These are phyloP conservation scores for Pseudogymnoascus sp. DNA, from an alignment of 2,329 filamentous ascomycete species.

Conservation along the genomic window DNA sequence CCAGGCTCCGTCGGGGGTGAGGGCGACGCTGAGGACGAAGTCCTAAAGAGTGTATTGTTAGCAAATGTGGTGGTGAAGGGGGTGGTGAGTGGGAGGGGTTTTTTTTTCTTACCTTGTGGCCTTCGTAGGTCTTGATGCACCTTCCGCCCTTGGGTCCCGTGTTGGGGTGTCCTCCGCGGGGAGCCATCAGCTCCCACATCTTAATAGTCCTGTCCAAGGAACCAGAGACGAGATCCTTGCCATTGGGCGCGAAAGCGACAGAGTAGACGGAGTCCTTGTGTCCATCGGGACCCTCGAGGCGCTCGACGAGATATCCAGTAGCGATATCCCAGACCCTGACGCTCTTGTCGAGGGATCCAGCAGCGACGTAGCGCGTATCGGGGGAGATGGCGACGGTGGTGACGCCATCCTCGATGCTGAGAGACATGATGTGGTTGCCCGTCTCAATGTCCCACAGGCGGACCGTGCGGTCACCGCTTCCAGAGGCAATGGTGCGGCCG, in stretches of 20 bases:
- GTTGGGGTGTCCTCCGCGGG: conserved; percentile 56
- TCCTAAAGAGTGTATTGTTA: conserved; percentile 47
- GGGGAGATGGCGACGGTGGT: conserved; percentile 97
- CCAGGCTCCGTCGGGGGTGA: conserved; percentile 91
- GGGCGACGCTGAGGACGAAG: conserved; percentile 90
- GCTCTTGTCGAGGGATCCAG: conserved; percentile 93
- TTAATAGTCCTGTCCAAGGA: conserved; percentile 98
- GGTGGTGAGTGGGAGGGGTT: background rate
- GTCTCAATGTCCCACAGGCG: conserved; percentile 93
- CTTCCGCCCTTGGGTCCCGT: conserved; percentile 74
- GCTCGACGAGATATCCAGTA: conserved; percentile 77
- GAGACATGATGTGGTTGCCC: conserved; percentile 70
- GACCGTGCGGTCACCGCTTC: conserved; percentile 88
- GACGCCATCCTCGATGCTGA: conserved; percentile 92
- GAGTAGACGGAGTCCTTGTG: conserved; percentile 97
- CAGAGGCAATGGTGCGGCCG: conserved; percentile 88
- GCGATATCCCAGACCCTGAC: conserved; percentile 94
- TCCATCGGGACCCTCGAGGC: conserved; percentile 84
- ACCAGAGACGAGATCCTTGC: conserved; percentile 86
- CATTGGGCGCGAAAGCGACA: conserved; percentile 90
- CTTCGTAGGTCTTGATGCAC: conserved; percentile 94
- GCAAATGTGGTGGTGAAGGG: background rate
- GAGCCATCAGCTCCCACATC: conserved; percentile 88
- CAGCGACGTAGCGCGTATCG: conserved; percentile 87
- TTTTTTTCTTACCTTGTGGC: conserved; percentile 65